Evolutionary conservation across 23 red algal species (phyloP), one percentile per base, ranked within the genome.

Genomic region (Rhodosorus marinus): DNA sequence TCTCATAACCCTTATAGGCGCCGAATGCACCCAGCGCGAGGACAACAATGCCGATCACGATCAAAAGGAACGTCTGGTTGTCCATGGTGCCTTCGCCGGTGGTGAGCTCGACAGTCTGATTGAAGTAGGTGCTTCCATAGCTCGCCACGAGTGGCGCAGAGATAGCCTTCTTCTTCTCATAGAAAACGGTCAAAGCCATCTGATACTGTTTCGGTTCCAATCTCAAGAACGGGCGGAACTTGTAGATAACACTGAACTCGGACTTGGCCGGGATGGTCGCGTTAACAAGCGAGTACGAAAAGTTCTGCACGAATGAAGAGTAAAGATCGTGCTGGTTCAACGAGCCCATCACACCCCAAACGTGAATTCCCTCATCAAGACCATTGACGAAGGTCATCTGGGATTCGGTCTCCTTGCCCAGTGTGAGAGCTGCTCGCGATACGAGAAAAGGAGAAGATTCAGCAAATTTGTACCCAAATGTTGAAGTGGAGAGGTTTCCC

Each of bases 51-150:
- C 11, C 17, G 38, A 72, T 45, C 35, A 83, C 46, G 28, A 68
- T 14, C 4, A 24, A 15, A 24, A 15, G 19, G 24, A 56, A 56
- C 24, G 24, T 27, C 9, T 32, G 52, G 52, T 24, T 35, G 24
- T 56, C 31, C 41, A 83, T 54, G 41, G 69, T 64, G 4, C 53
- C 29, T 0, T 43, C 35, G 48, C 63, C 67, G 27, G 60, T 66
- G 54, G 74, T 58, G 2, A 53, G 30, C 8, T 60, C 34, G 26
- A 83, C 24, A 25, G 78, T 83, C 3, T 53, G 29, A 23, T 83
- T 83, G 31, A 58, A 83, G 61, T 74, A 83, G 8, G 78, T 83
- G 7, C 59, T 54, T 5, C 67, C 64, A 66, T 83, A 61, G 24
- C 65, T 67, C 25, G 66, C 43, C 25, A 64, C 62, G 35, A 55